phyloP scores from a whole-genome alignment of 1,284 basidiomycete species.

The Trichosporon asahii region DNA sequence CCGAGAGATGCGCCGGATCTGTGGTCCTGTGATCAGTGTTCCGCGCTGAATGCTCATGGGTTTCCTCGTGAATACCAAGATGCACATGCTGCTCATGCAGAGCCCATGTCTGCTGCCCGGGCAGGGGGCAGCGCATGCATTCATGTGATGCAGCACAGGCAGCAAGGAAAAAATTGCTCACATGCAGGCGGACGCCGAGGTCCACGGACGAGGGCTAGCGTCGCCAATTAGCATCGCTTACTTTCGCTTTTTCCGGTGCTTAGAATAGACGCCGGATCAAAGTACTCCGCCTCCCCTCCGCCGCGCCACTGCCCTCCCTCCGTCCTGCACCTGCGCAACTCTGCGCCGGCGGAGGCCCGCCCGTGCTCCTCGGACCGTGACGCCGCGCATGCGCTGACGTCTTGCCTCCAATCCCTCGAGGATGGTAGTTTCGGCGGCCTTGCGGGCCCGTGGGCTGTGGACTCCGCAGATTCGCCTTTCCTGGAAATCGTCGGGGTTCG shows the following conservation, averaged over 20 bases:
- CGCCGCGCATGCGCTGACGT: neutral
- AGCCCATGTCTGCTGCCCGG: neutral
- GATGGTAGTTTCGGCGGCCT: neutral
- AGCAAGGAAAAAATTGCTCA: neutral
- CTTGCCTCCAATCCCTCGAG: neutral
- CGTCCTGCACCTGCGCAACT: neutral
- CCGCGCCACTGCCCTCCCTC: too few species aligned
- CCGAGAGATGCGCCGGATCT: neutral
- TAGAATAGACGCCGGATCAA: neutral
- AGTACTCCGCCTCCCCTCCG: neutral
- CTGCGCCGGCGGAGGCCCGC: neutral
- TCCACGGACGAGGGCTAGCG: neutral
- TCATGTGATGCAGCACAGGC: neutral
- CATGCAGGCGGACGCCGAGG: neutral
- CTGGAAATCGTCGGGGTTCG: neutral
- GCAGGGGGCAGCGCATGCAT: too few species aligned
- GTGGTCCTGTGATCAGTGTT: neutral
- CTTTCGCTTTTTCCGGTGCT: neutral
- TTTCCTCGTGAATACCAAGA: neutral
- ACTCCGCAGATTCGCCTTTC: neutral
- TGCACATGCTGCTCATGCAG: neutral
- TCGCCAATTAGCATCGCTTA: neutral
- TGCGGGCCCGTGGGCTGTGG: neutral
- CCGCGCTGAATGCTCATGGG: neutral
- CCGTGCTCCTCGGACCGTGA: neutral